Percentiles rank a stretch among this genome's conserved stretches.
phyloP scores from a whole-genome alignment of 78 protist genomes.

The Dictyostelium firmibasis region DNA sequence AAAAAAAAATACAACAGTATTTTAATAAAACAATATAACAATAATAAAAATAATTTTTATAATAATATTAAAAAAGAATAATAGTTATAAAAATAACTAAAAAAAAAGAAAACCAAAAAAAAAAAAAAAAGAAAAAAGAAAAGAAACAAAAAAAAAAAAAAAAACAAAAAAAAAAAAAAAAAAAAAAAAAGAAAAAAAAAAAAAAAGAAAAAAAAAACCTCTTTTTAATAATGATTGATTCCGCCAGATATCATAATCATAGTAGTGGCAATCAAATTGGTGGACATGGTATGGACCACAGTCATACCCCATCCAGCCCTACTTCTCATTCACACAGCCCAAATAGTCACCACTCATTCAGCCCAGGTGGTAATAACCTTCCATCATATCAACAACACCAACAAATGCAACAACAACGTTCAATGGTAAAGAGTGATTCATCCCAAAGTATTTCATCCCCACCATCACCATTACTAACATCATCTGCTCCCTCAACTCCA shows the following conservation, averaged over 20 bases:
- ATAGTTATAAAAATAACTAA: too few relatives aligned
- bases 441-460: slow-evolving; percentile 6
- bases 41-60: too few relatives aligned
- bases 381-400: background rate
- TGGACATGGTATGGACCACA: background rate
- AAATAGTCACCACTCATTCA: background rate
- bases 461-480: background rate
- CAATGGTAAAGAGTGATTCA: slow-evolving; percentile 18
- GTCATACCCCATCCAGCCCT: background rate
- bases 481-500: slow-evolving; percentile 32
- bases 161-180: background rate
- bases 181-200: background rate
- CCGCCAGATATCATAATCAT: background rate
- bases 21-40: too few relatives aligned
- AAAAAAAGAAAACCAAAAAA: too few relatives aligned
- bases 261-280: background rate
- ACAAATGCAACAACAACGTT: slow-evolving; percentile 7
- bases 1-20: too few relatives aligned
- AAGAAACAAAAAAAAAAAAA: background rate
- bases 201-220: background rate
- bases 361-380: background rate
- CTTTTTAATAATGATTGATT: background rate
- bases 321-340: slow-evolving; percentile 2
- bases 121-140: background rate
- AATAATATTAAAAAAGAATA: too few relatives aligned